Percentiles rank a stretch among this genome's conserved stretches.
Conservation (phyloP, 1,284 basidiomycete species). For the Ceratobasidium sp. region DNA sequence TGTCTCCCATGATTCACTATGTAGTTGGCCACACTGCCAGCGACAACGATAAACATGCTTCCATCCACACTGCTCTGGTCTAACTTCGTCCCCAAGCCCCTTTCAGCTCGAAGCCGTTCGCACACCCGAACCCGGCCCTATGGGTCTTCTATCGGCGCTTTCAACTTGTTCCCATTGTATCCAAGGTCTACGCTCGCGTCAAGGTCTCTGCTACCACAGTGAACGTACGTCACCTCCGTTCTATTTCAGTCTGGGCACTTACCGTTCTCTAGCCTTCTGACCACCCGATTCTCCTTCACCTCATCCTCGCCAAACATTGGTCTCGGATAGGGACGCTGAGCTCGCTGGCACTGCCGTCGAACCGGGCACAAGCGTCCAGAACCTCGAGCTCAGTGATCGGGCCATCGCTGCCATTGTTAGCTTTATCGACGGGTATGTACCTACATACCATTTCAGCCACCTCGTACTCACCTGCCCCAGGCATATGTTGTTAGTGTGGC, state of each 20-base stretch:
- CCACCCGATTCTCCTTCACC: slow-evolving; percentile 8
- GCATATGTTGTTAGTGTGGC: slow-evolving; percentile 2
- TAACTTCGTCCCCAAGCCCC: slow-evolving; percentile 2
- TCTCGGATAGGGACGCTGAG: slow-evolving; percentile 27
- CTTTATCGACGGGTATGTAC: slow-evolving; percentile 27
- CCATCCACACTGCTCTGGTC: neutral
- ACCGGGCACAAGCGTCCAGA: slow-evolving; percentile 9
- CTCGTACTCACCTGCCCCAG: neutral
- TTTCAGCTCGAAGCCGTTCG: slow-evolving; percentile 12
- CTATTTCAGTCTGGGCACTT: neutral
- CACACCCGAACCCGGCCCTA: neutral
- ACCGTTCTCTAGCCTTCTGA: slow-evolving; percentile 9
- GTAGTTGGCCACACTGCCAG: neutral
- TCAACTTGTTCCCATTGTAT: neutral
- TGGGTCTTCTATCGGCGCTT: neutral
- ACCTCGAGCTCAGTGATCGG: slow-evolving; percentile 16
- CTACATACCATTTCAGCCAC: neutral
- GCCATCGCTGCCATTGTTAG: neutral
- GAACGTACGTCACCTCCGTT: slow-evolving; percentile 7
- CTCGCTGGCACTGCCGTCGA: slow-evolving; percentile 26
- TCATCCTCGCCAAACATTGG: slow-evolving; percentile 33
- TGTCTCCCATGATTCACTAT: neutral
- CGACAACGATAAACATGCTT: too few relatives aligned
- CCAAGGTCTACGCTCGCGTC: slow-evolving; percentile 17
- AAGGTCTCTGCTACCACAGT: slow-evolving; percentile 22